Base-by-base conservation (phyloP, 306 rosid species). In the Prunus mira region DNA sequence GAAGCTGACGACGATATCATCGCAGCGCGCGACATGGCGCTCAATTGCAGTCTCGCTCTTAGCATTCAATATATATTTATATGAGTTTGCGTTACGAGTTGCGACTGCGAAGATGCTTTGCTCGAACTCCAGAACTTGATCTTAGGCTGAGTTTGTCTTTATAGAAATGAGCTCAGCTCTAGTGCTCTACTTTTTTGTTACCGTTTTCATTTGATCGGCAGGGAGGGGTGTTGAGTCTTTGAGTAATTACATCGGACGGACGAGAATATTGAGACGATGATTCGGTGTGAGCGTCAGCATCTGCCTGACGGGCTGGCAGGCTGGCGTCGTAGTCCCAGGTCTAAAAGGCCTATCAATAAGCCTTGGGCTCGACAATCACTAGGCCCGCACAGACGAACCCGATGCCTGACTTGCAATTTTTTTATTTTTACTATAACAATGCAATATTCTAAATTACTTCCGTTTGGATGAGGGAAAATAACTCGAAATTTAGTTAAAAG, bases 11-110 rank as follows among this genome's bases (percentile, higher is more conserved):
- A 77, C 13, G 86, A 69, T 2, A 85, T 17, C 82, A 82, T 71
- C 32, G 80, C 80, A 56, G 79, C 80, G 80, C 79, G 54, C 34
- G 82, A 15, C 84, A 81, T 81, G 88, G 85, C 81, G 76, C 78
- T 80, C 32, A 80, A 54, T 62, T 88, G 86, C 61, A 72, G 61
- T 19, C 76, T 25, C 51, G 87, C 72, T 68, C 73, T 85, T 3
- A 83, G 38, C 94, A 93, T 91, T 67, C 67, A 50, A 64, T 25
- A 49, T 18, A 9, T 30, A 27, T 20, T 28, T 62, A 1, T 30
- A 12, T 28, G 13, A 22, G 17, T 60, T 60, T 14, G 18, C 30
- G 34, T 25, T 9, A 12, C 65, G 49, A 56, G 66, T 27, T 56
- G 43, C 55, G 18, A n/a, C 9, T 4, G 17, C 7, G 66, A 18